Evolutionary conservation across 2,329 filamentous ascomycete genomes (phyloP), one percentile per base, ranked within the genome.

Genomic region (Stenocarpella maydis): DNA sequence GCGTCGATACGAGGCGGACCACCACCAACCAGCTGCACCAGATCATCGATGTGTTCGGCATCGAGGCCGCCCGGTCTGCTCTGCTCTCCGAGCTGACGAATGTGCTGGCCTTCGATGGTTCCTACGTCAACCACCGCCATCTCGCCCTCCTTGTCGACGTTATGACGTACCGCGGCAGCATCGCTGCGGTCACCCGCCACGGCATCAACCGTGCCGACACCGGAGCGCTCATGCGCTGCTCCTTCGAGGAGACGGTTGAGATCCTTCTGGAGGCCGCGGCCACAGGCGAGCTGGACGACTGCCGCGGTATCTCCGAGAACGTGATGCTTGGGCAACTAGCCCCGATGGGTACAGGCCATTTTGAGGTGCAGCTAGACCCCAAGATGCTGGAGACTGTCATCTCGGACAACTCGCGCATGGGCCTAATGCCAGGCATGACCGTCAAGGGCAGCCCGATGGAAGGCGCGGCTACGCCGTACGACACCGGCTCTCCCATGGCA

Each of bases 171-270:
- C 90, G 96, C 76, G 96, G 96, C 74, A 91, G 92, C 76, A 91
- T 99, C 76, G 97, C 97, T 80, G 95, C 96, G 17, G 95, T 99
- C 73, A 99, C 96, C 68, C 93, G 96, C 82, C 96, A 99, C 79
- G 96, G 96, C 83, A 99, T 99, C 84, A 99, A 99, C 84, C 91
- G 96, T 76, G 94, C 95, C 31, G 96, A 99, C 78, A 99, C 97
- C 72, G 96, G 96, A 85, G 97, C 96, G 12, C 87, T 99, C 76
- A 99, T 99, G 96, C 92, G 96, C 80, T 99, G 97, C 86, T 99
- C 96, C 2, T 99, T 99, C 82, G 96, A 99, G 82, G 97, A 99
- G 81, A 99, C 96, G 0, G 96, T 99, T 49, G 97, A 99, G 79
- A 99, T 99, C 85, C 85, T 99, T 65, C 89, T 99, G 24, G 96